Conservation (phyloP, 805 yeast genomes). For the Teunomyces aglyptinius region DNA sequence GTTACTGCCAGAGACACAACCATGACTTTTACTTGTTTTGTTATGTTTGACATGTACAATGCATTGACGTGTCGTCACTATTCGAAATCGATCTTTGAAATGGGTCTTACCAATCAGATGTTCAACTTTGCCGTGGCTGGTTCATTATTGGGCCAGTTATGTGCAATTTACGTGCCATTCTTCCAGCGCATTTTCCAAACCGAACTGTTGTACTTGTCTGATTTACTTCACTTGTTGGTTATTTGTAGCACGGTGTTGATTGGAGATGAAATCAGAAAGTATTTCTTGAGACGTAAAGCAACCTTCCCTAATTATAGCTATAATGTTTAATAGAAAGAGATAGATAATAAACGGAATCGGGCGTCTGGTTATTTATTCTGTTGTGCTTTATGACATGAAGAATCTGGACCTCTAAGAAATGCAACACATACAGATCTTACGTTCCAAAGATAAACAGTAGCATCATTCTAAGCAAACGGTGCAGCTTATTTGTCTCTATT, state of each 20-base stretch:
- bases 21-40: constrained; percentile 98
- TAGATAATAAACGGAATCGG: not conserved
- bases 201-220: constrained; percentile 76
- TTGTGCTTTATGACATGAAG: too few species aligned
- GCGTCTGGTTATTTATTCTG: not conserved
- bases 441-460: too few species aligned
- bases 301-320: constrained; percentile 10
- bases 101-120: constrained; percentile 84
- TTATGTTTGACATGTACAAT: constrained; percentile 93
- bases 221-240: constrained; percentile 58
- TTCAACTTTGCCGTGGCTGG: constrained; percentile 91
- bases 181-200: constrained; percentile 93
- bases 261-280: constrained; percentile 81
- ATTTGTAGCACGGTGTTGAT: constrained; percentile 80
- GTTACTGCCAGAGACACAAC: constrained; percentile 96
- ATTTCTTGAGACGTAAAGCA: constrained; percentile 23
- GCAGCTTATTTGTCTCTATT: too few species aligned
- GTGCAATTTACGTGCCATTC: constrained; percentile 91
- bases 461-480: too few species aligned
- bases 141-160: constrained; percentile 83
- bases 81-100: constrained; percentile 74
- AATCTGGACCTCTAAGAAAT: too few species aligned
- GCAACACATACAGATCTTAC: not conserved
- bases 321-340: constrained; percentile 13
- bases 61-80: constrained; percentile 92